phyloP scores from a whole-genome alignment of 495 filamentous ascomycete species.

The Amniculicola lignicola region DNA sequence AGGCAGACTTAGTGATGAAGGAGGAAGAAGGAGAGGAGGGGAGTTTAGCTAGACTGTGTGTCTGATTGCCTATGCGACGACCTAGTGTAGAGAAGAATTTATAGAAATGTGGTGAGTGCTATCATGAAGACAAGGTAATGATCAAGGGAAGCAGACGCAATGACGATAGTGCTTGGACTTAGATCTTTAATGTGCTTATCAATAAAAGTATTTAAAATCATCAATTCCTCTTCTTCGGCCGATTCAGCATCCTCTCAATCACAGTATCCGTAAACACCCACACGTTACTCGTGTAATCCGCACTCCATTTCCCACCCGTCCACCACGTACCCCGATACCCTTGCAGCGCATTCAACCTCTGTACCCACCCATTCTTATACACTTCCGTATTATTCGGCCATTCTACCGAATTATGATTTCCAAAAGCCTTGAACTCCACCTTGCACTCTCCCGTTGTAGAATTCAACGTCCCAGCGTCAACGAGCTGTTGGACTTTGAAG shows the following conservation, averaged over 20 bases:
- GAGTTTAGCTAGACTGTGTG: too few species aligned
- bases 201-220: too few species aligned
- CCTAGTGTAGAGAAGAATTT: too few species aligned
- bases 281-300: conserved; percentile 10
- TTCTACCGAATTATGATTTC: conserved; percentile 4
- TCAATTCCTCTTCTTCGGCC: too few species aligned
- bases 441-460: not conserved
- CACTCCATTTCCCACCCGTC: conserved; percentile 1
- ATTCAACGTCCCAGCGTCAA: conserved; percentile 6
- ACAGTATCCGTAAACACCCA: conserved; percentile 20
- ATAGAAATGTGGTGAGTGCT: too few species aligned
- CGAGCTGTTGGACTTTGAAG: not conserved
- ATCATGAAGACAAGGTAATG: too few species aligned
- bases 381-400: not conserved
- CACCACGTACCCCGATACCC: conserved; percentile 15
- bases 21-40: too few species aligned
- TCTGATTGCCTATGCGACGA: too few species aligned
- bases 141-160: too few species aligned
- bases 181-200: too few species aligned
- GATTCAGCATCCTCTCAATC: not conserved
- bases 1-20: too few species aligned
- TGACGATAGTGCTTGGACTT: too few species aligned
- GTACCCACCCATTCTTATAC: conserved; percentile 4
- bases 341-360: conserved; percentile 19
- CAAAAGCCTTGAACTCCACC: not conserved